Evolutionary conservation across 225 moss, liverwort and hornwort species (phyloP).

Genomic region (Antitrichia curtipendula): DNA sequence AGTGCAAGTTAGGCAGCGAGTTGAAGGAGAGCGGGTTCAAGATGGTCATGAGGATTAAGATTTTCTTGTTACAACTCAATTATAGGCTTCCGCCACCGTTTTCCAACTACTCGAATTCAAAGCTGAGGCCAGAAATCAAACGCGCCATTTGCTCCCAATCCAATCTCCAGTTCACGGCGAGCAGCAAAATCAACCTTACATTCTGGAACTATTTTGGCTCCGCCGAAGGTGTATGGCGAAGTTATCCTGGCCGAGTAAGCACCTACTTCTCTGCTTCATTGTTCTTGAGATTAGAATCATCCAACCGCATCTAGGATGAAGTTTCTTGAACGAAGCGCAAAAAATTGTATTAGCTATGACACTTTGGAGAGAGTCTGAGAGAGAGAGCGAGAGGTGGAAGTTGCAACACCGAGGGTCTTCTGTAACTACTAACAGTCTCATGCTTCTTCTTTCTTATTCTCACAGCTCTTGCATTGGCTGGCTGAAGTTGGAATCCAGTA

Average conservation of each 20-base stretch:
- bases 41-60: not conserved
- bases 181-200: conserved; percentile 31
- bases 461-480: not conserved
- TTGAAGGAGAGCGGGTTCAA: not conserved
- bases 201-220: conserved; percentile 45
- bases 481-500: not conserved
- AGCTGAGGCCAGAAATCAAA: conserved; percentile 28
- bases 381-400: too few relatives aligned
- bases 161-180: conserved; percentile 32
- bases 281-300: not conserved
- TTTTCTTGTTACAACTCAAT: not conserved
- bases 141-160: conserved; percentile 33
- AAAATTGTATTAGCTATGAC: not conserved
- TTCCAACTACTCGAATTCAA: conserved; percentile 15
- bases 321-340: not conserved
- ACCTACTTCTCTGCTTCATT: not conserved
- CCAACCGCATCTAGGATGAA: not conserved
- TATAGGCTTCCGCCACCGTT: conserved; percentile 32
- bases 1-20: not conserved
- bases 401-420: not conserved
- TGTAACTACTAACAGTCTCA: not conserved
- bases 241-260: conserved; percentile 37
- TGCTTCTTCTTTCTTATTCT: not conserved
- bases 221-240: conserved; percentile 31
- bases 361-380: not conserved